These are phyloP conservation scores for Stephanodiscus minutulus DNA, from an alignment of 108 stramenopile species.

Conservation along the genomic window DNA sequence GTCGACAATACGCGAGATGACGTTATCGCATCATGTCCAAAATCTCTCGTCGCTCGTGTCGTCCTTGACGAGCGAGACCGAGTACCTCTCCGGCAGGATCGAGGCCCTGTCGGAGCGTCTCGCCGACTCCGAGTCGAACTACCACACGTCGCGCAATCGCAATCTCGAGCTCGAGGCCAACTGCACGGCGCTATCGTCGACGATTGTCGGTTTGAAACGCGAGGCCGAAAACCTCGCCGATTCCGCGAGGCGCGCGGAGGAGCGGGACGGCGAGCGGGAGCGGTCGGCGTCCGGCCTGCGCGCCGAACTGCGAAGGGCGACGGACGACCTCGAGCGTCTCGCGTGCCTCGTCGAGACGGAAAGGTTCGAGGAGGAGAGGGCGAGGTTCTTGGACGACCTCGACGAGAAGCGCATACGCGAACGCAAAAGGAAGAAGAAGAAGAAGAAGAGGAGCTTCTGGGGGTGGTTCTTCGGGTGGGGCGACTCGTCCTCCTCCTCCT, in stretches of 20 bases:
- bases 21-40: slow-evolving; percentile 41
- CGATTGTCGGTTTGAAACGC: slow-evolving; percentile 45
- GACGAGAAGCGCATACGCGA: slow-evolving; percentile 26
- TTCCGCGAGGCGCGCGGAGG: slow-evolving; percentile 3
- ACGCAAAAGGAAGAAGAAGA: slow-evolving; percentile 26
- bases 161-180: slow-evolving; percentile 66
- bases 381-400: slow-evolving; percentile 37
- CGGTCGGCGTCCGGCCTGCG: slow-evolving; percentile 22
- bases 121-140: slow-evolving; percentile 63
- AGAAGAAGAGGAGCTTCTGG: slow-evolving; percentile 51
- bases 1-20: slow-evolving; percentile 49
- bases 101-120: slow-evolving; percentile 79
- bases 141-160: slow-evolving; percentile 59
- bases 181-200: slow-evolving; percentile 57
- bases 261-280: slow-evolving; percentile 33
- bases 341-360: slow-evolving; percentile 52
- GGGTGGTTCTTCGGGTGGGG: slow-evolving; percentile 54
- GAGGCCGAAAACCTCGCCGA: slow-evolving; percentile 52
- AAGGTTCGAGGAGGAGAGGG: slow-evolving; percentile 57
- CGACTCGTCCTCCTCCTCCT: background rate
- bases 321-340: slow-evolving; percentile 53
- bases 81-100: slow-evolving; percentile 25
- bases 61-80: slow-evolving; percentile 17
- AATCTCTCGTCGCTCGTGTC: slow-evolving; percentile 30
- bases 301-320: slow-evolving; percentile 32